phyloP scores from a whole-genome alignment of 2,329 filamentous ascomycete species.

The Colletotrichum noveboracense region DNA sequence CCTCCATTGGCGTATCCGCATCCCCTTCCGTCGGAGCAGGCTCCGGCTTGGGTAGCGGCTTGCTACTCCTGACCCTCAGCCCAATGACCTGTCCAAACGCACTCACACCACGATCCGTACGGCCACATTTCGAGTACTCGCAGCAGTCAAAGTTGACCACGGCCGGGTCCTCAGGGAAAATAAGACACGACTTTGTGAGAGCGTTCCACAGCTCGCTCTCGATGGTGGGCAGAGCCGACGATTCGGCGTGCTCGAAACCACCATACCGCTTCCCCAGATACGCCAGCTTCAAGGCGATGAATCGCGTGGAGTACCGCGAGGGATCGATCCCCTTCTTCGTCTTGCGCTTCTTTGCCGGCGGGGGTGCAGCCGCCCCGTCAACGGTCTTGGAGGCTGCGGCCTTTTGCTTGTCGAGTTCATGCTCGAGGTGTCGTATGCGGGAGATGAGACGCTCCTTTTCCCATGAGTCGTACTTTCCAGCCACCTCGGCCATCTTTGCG shows the following conservation, averaged over 20 bases:
- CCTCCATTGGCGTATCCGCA: conserved; percentile 35
- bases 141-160: conserved; percentile 80
- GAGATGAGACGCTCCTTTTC: conserved; percentile 71
- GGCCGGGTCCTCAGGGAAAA: conserved; percentile 70
- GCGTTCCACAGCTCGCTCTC: conserved; percentile 96
- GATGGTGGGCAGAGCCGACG: conserved; percentile 77
- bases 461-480: conserved; percentile 67
- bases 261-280: conserved; percentile 93
- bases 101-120: conserved; percentile 92
- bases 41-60: conserved; percentile 55
- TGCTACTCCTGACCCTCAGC: conserved; percentile 80
- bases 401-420: conserved; percentile 61
- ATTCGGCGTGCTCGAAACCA: conserved; percentile 86
- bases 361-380: not conserved
- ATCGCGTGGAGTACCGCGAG: conserved; percentile 79
- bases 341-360: conserved; percentile 41
- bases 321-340: conserved; percentile 68
- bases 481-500: conserved; percentile 24
- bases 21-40: conserved; percentile 16
- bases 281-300: conserved; percentile 90
- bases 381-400: conserved; percentile 24
- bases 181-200: conserved; percentile 79
- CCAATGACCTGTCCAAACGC: conserved; percentile 96
- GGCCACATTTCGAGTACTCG: conserved; percentile 93
- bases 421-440: conserved; percentile 71